These are phyloP conservation scores for Yarrowia sp. DNA, from an alignment of 805 yeast species.

Conservation along the genomic window DNA sequence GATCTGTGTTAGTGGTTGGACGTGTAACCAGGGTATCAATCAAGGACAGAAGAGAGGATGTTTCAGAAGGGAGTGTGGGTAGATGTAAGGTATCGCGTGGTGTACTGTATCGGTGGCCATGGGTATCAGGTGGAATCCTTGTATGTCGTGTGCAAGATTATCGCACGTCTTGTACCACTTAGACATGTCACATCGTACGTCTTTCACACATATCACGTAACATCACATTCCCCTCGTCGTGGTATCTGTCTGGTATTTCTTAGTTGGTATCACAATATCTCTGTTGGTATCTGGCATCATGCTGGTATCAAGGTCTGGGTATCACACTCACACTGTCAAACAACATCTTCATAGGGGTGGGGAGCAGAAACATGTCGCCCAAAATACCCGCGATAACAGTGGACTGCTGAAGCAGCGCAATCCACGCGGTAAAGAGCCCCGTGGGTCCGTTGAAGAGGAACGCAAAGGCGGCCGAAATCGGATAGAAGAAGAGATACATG, in stretches of 20 bases:
- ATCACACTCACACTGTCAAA: conserved; percentile 45
- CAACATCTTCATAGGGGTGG: conserved; percentile 46
- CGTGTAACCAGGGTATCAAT: not conserved
- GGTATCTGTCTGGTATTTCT: no score
- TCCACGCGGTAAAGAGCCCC: conserved; percentile 47
- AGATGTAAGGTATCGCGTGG: not conserved
- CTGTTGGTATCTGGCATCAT: not conserved
- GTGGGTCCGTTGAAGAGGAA: conserved; percentile 49
- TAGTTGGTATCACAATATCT: not conserved
- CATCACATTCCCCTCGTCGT: no score
- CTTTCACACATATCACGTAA: no score
- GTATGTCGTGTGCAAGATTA: no score
- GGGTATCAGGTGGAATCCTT: no score
- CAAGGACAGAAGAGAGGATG: no score
- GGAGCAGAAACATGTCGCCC: conserved; percentile 45
- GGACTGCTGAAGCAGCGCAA: conserved; percentile 45
- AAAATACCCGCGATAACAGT: conserved; percentile 44
- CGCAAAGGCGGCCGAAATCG: conserved; percentile 45
- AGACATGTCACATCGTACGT: no score
- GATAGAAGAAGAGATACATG: conserved; percentile 44
- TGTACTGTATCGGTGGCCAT: no score
- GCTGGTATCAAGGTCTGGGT: no score
- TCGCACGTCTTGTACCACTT: no score
- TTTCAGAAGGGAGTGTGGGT: no score
- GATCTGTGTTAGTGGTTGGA: conserved; percentile 28